These are phyloP conservation scores for Alternaria gansuensis DNA, from an alignment of 2,329 filamentous ascomycete genomes.

Conservation along the genomic window DNA sequence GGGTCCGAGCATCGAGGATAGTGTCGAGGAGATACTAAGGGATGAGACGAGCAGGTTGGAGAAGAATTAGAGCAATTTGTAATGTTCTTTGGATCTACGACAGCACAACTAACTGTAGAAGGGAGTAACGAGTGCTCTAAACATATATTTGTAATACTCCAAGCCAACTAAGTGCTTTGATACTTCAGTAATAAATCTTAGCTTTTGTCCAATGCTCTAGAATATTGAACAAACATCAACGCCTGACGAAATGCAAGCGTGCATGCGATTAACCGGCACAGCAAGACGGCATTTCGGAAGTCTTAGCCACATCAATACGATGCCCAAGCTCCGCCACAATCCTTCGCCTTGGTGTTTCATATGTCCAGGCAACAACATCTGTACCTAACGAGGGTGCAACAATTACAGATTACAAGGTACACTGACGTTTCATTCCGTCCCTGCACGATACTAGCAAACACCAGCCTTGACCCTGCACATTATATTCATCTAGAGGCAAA, in stretches of 20 bases:
- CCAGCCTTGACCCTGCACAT: neutral
- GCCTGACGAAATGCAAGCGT: neutral
- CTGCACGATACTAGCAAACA: neutral
- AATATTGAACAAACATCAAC: neutral
- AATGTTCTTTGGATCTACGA: neutral
- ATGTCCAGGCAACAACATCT: neutral
- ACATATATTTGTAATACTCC: no score
- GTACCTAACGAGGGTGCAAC: neutral
- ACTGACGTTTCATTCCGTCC: fast-evolving
- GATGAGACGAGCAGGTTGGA: slow-evolving; percentile 27
- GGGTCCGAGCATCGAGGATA: slow-evolving; percentile 59
- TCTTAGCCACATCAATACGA: neutral
- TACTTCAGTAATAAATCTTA: neutral
- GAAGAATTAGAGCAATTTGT: neutral
- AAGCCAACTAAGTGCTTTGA: no score
- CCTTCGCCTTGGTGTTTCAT: neutral
- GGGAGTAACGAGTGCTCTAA: no score
- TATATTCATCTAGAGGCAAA: neutral
- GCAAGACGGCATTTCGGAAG: neutral
- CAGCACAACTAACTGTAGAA: neutral
- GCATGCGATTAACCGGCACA: neutral
- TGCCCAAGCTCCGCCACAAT: neutral
- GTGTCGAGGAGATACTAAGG: slow-evolving; percentile 44
- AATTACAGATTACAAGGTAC: neutral
- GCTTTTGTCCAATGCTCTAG: neutral